phyloP scores from a whole-genome alignment of 1,284 basidiomycete species.

The Pseudozyma sp. region DNA sequence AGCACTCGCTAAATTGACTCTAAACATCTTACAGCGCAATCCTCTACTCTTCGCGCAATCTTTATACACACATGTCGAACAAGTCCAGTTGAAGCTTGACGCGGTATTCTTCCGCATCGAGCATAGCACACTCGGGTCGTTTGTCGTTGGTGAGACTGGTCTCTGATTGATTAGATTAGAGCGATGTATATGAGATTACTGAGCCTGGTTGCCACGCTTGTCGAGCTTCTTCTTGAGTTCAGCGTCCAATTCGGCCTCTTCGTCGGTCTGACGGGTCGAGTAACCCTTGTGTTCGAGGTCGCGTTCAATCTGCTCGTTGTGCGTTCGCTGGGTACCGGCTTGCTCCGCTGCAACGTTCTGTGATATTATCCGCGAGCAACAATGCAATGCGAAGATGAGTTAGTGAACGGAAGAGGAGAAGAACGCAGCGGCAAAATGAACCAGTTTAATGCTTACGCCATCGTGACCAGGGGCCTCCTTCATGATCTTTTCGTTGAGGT shows the following conservation, averaged over 20 bases:
- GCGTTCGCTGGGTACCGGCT: conserved; percentile 22
- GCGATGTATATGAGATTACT: conserved; percentile 2
- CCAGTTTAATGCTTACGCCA: no score
- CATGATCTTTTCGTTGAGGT: conserved; percentile 45
- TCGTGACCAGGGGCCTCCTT: conserved; percentile 48
- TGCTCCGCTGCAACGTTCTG: conserved; percentile 36
- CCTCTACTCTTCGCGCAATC: no score
- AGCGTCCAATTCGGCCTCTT: conserved; percentile 23
- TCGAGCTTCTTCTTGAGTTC: conserved; percentile 47
- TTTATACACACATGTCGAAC: neutral
- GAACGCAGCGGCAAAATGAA: no score
- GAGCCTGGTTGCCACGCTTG: conserved; percentile 38
- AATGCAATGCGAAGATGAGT: neutral
- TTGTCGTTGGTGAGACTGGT: neutral
- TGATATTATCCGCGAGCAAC: neutral
- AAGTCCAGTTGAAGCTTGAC: neutral
- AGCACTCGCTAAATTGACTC: neutral
- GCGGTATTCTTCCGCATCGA: no score
- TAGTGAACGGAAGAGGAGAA: neutral
- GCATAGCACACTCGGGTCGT: no score
- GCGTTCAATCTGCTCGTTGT: conserved; percentile 42
- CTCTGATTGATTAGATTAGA: neutral
- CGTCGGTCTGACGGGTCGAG: conserved; percentile 32
- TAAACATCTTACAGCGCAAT: no score
- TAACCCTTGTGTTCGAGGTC: conserved; percentile 44